These are phyloP conservation scores for Xylariomycetidae sp. DNA, from an alignment of 2,329 filamentous ascomycete genomes.

Conservation along the genomic window DNA sequence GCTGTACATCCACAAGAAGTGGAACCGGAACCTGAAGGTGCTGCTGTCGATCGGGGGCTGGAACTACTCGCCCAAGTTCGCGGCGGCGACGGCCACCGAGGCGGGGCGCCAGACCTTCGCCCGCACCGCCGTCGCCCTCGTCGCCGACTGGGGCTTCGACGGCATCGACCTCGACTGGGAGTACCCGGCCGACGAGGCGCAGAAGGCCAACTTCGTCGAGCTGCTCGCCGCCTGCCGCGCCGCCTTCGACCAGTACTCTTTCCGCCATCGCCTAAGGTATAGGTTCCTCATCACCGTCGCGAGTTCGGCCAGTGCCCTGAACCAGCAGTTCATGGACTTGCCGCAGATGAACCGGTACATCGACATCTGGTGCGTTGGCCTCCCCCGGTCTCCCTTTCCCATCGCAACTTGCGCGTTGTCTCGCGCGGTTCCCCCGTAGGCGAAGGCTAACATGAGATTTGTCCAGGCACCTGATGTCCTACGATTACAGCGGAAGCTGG, in stretches of 20 bases:
- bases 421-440: no score
- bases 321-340: constrained; percentile 47
- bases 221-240: constrained; percentile 37
- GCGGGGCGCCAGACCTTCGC: constrained; percentile 62
- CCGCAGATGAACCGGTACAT: constrained; percentile 49
- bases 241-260: constrained; percentile 25
- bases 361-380: constrained; percentile 47
- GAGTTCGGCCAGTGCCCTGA: constrained; percentile 38
- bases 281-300: constrained; percentile 48
- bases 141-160: constrained; percentile 61
- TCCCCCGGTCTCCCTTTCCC: no score
- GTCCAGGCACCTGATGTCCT: constrained; percentile 54
- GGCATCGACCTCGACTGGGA: constrained; percentile 55
- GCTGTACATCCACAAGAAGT: constrained; percentile 68
- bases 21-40: constrained; percentile 69
- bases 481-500: constrained; percentile 67
- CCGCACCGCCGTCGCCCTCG: constrained; percentile 57
- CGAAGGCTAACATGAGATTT: no score
- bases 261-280: constrained; percentile 27
- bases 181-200: constrained; percentile 34
- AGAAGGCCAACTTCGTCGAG: constrained; percentile 36
- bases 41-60: constrained; percentile 80
- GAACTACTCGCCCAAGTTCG: constrained; percentile 68
- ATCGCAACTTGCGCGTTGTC: no score
- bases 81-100: constrained; percentile 53